A percentile compares a stretch with the other conserved stretches of the same genome.
phyloP scores from a whole-genome alignment of 345 rosid species.

The Dovyalis caffra region DNA sequence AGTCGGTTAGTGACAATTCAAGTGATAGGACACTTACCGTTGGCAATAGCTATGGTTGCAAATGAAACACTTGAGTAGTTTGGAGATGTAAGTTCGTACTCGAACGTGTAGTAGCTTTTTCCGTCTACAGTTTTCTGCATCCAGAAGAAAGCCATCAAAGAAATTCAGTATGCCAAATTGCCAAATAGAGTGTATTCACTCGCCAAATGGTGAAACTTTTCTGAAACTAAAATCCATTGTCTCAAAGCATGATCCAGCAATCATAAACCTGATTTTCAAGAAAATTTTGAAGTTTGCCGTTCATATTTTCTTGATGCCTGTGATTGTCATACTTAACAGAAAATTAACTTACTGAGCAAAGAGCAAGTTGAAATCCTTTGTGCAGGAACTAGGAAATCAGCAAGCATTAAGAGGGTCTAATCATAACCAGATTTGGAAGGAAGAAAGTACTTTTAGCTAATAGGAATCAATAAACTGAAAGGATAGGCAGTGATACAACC shows the following conservation, averaged over 20 bases:
- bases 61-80: constrained; percentile 64
- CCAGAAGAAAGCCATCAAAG: neutral
- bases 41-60: constrained; percentile 61
- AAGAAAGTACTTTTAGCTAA: neutral
- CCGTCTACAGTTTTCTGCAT: constrained; percentile 70
- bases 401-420: neutral
- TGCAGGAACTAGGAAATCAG: neutral
- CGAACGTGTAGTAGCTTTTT: constrained; percentile 73
- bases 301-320: neutral
- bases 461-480: neutral
- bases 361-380: neutral
- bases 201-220: neutral
- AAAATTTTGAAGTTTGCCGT: neutral
- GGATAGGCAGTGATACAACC: constrained; percentile 25
- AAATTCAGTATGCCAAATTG: neutral
- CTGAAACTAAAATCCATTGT: neutral
- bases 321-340: neutral
- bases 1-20: neutral
- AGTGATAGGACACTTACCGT: neutral
- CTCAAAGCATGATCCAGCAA: neutral
- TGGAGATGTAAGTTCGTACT: constrained; percentile 66
- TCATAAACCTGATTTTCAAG: neutral
- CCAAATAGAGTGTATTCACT: neutral
- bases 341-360: neutral
- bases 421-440: neutral